Conservation (phyloP, 331 rosid species). For the Malus hybrid region DNA sequence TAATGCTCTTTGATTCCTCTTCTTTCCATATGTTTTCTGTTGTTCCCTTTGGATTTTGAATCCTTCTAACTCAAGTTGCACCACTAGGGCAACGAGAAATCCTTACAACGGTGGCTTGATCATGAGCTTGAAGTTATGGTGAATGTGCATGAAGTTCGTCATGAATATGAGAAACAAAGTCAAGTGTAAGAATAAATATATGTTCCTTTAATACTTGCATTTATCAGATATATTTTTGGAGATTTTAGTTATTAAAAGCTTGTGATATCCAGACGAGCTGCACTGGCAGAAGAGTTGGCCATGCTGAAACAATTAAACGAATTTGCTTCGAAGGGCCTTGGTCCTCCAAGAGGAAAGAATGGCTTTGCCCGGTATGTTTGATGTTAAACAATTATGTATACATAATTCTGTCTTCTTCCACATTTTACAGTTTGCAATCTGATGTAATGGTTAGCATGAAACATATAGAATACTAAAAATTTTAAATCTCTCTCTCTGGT, state of each 20-base stretch:
- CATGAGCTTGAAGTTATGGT: slow-evolving; percentile 98
- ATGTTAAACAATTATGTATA: slow-evolving; percentile 6
- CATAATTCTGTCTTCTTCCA: not conserved
- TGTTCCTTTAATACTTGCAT: slow-evolving; percentile 12
- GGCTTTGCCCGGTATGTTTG: slow-evolving; percentile 71
- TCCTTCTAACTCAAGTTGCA: slow-evolving; percentile 23
- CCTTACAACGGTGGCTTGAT: slow-evolving; percentile 95
- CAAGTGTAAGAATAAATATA: slow-evolving; percentile 67
- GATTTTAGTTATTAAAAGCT: slow-evolving; percentile 14
- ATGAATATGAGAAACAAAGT: slow-evolving; percentile 95
- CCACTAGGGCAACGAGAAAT: slow-evolving; percentile 82
- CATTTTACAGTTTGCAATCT: slow-evolving; percentile 5
- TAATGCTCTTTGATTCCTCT: slow-evolving; percentile 30
- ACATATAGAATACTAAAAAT: slow-evolving; percentile 6
- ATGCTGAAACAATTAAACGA: slow-evolving; percentile 87
- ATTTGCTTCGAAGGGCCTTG: slow-evolving; percentile 86
- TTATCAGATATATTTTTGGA: slow-evolving; percentile 10
- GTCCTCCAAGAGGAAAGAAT: slow-evolving; percentile 92
- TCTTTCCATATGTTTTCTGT: slow-evolving; percentile 15
- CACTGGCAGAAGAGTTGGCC: slow-evolving; percentile 93
- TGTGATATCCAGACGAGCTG: slow-evolving; percentile 76
- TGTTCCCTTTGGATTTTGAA: slow-evolving; percentile 12
- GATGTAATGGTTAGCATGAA: slow-evolving; percentile 3
- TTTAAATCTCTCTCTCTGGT: not conserved
- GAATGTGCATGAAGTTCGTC: slow-evolving; percentile 97